These are phyloP conservation scores for Hypoxylon lienhwacheense DNA, from an alignment of 495 filamentous ascomycete genomes.

Conservation along the genomic window DNA sequence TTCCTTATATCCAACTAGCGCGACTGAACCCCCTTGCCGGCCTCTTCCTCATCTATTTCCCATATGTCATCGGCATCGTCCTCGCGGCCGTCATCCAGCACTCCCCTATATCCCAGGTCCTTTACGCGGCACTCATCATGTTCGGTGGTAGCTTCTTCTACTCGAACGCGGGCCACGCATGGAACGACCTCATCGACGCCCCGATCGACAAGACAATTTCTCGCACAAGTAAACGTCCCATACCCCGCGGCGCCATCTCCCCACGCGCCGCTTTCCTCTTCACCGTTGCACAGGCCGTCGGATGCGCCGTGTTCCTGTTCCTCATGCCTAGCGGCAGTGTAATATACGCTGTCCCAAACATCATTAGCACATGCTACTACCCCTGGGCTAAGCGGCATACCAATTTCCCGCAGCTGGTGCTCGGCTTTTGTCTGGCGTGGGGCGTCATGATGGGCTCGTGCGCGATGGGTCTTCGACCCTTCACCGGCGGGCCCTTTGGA, in stretches of 20 bases:
- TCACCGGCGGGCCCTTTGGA: constrained; percentile 31
- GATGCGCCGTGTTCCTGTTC: constrained; percentile 32
- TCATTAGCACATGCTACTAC: constrained; percentile 42
- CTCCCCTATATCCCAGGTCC: constrained; percentile 19
- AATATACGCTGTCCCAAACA: constrained; percentile 38
- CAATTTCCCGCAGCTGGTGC: constrained; percentile 45
- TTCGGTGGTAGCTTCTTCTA: constrained; percentile 47
- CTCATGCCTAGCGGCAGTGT: constrained; percentile 30
- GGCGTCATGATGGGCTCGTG: constrained; percentile 40
- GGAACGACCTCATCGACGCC: constrained; percentile 50
- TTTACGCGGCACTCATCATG: constrained; percentile 30
- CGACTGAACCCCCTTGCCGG: constrained; percentile 43
- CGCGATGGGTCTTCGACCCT: constrained; percentile 36
- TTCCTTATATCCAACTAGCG: constrained; percentile 44
- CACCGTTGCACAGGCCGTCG: constrained; percentile 33
- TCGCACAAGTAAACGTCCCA: constrained; percentile 44
- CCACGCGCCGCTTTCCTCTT: constrained; percentile 42
- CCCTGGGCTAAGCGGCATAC: constrained; percentile 49
- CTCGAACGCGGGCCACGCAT: constrained; percentile 45
- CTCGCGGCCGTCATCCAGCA: constrained; percentile 39
- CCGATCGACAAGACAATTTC: constrained; percentile 41
- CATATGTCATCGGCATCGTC: constrained; percentile 44
- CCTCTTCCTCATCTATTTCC: constrained; percentile 45
- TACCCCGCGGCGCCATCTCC: constrained; percentile 44
- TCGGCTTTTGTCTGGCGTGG: constrained; percentile 44